Percentiles rank a stretch among this genome's conserved stretches.
Conservation (phyloP, 2,329 filamentous ascomycete species). For the Cladosporium austrohemisphaericum region DNA sequence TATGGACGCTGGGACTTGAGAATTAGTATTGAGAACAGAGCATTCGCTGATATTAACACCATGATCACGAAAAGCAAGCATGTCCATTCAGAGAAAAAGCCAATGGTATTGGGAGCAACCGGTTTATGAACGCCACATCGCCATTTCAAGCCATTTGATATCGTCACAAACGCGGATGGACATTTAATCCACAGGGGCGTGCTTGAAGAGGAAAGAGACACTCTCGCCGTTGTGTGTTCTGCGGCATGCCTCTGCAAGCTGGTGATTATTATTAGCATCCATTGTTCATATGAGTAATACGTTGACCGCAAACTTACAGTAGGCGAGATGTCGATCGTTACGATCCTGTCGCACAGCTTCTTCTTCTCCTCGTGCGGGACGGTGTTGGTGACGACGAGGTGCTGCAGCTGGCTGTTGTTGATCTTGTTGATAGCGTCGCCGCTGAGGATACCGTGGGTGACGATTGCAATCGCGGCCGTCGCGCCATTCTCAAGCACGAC, state of each 20-base stretch:
- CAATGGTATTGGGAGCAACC: not conserved
- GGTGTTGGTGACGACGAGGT: constrained; percentile 87
- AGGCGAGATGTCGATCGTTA: constrained; percentile 87
- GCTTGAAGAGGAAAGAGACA: constrained; percentile 66
- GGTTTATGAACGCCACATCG: constrained; percentile 6
- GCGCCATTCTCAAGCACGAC: constrained; percentile 85
- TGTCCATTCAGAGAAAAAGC: too few relatives aligned
- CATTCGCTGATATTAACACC: too few relatives aligned
- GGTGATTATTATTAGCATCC: constrained; percentile 16
- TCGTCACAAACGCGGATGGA: not conserved
- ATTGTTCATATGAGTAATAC: not conserved
- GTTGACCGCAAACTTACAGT: constrained; percentile 49
- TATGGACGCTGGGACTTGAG: too few relatives aligned
- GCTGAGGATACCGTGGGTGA: constrained; percentile 88
- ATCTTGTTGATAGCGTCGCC: constrained; percentile 83
- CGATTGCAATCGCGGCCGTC: constrained; percentile 84
- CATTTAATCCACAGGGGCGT: constrained; percentile 46
- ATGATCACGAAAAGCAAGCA: too few relatives aligned
- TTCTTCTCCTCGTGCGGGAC: constrained; percentile 78
- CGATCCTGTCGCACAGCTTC: constrained; percentile 70
- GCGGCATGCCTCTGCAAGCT: constrained; percentile 65
- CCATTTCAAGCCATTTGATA: constrained; percentile 1
- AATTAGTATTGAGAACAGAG: too few relatives aligned
- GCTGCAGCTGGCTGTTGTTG: constrained; percentile 71
- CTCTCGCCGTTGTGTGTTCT: constrained; percentile 66